Conservation (phyloP, 73 alveolate genomes). For the Paramecium sonneborni region DNA sequence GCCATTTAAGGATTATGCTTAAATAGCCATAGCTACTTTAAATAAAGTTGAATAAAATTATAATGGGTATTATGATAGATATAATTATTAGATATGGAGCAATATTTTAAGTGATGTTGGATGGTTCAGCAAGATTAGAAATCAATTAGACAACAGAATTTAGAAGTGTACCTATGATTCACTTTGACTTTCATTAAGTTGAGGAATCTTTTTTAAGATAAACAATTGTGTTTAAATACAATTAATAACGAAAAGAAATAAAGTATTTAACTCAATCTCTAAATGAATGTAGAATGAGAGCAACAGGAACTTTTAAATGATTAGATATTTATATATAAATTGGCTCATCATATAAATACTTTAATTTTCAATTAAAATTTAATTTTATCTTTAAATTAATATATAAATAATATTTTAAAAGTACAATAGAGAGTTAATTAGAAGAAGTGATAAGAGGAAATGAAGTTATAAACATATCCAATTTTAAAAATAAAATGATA, state of each 20-base stretch:
- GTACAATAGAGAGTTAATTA: too few species aligned
- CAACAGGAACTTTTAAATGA: slow-evolving; percentile 41
- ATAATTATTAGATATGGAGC: slow-evolving; percentile 16
- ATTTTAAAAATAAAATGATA: too few species aligned
- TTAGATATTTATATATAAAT: background rate
- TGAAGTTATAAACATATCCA: too few species aligned
- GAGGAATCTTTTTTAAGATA: slow-evolving; percentile 20
- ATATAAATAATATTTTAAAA: too few species aligned
- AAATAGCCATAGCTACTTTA: slow-evolving; percentile 8
- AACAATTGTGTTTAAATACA: slow-evolving; percentile 7
- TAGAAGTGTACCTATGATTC: slow-evolving; percentile 26
- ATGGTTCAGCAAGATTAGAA: slow-evolving; percentile 55
- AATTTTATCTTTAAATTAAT: background rate
- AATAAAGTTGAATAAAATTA: slow-evolving; percentile 44
- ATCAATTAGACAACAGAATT: slow-evolving; percentile 43
- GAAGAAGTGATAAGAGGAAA: too few species aligned
- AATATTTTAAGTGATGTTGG: background rate
- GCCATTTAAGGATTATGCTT: slow-evolving; percentile 51
- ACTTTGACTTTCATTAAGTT: slow-evolving; percentile 47
- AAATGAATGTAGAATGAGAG: background rate
- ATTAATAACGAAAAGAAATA: slow-evolving; percentile 15
- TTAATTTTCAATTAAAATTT: background rate
- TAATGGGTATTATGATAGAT: background rate
- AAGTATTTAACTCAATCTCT: background rate
- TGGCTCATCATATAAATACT: background rate